phyloP scores from a whole-genome alignment of 164 flowering plant genomes.

The Saururus chinensis region DNA sequence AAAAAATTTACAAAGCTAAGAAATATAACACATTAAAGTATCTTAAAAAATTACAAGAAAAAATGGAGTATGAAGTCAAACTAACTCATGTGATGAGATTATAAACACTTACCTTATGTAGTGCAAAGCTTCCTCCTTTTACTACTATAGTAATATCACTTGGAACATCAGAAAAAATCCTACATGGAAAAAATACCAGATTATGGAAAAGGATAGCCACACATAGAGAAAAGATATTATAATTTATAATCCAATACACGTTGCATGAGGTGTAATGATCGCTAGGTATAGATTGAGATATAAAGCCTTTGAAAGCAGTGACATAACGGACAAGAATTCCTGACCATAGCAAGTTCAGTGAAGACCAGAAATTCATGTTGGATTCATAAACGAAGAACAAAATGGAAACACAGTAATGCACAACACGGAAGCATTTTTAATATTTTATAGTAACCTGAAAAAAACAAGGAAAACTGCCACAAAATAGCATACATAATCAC shows the following conservation, averaged over 20 bases:
- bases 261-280: too few species aligned
- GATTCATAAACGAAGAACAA: neutral
- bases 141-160: slow-evolving; percentile 78
- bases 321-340: too few species aligned
- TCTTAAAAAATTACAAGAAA: neutral
- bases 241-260: too few species aligned
- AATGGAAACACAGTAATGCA: neutral
- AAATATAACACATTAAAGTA: neutral
- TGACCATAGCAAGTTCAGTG: neutral
- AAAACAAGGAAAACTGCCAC: neutral
- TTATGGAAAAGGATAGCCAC: neutral
- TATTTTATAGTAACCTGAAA: neutral
- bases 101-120: slow-evolving; percentile 52
- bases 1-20: neutral
- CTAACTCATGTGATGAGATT: neutral
- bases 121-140: slow-evolving; percentile 42
- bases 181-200: slow-evolving; percentile 16
- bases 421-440: too few species aligned
- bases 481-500: neutral
- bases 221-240: too few species aligned
- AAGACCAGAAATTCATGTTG: neutral
- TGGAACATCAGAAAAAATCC: slow-evolving; percentile 79
- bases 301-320: too few species aligned
- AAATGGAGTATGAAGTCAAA: neutral
- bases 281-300: too few species aligned